These are phyloP conservation scores for Harringtonia aguacate DNA, from an alignment of 2,329 filamentous ascomycete genomes.

Conservation along the genomic window DNA sequence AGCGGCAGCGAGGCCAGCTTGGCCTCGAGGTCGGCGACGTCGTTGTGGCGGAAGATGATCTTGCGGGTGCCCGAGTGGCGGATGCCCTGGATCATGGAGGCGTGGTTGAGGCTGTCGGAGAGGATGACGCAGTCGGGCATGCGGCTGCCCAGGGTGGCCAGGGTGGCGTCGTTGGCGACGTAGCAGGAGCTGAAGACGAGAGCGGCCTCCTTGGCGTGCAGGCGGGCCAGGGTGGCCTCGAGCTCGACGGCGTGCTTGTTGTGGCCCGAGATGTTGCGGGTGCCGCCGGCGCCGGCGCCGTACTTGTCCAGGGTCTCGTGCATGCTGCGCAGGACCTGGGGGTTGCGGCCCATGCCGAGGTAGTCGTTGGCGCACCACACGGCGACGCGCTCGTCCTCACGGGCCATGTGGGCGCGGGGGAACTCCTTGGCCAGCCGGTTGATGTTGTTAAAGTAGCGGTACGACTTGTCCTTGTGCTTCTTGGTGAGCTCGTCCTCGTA, in stretches of 20 bases:
- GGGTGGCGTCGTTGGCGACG: constrained; percentile 92
- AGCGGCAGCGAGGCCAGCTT: constrained; percentile 83
- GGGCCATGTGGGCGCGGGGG: constrained; percentile 83
- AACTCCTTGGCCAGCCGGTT: constrained; percentile 96
- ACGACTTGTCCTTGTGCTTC: constrained; percentile 99
- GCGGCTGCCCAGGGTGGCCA: constrained; percentile 94
- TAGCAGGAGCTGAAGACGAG: constrained; percentile 97
- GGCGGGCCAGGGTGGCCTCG: constrained; percentile 70
- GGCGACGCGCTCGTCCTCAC: constrained; percentile 74
- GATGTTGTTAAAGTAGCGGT: constrained; percentile 99
- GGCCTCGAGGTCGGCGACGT: constrained; percentile 81
- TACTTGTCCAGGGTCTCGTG: constrained; percentile 92
- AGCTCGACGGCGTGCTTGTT: constrained; percentile 86
- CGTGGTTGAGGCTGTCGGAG: constrained; percentile 96
- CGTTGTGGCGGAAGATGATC: constrained; percentile 98
- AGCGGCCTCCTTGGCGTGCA: constrained; percentile 86
- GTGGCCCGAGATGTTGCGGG: constrained; percentile 94
- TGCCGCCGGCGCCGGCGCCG: constrained; percentile 88
- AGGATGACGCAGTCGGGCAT: constrained; percentile 93
- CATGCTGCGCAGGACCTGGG: constrained; percentile 79
- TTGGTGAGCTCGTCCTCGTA: constrained; percentile 86
- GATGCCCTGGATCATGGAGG: constrained; percentile 99
- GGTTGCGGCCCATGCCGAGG: constrained; percentile 92
- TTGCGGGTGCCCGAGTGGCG: constrained; percentile 95
- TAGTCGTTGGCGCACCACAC: constrained; percentile 99